Base-by-base conservation (phyloP, 352 stramenopile species). In the Phytophthora syringae region DNA sequence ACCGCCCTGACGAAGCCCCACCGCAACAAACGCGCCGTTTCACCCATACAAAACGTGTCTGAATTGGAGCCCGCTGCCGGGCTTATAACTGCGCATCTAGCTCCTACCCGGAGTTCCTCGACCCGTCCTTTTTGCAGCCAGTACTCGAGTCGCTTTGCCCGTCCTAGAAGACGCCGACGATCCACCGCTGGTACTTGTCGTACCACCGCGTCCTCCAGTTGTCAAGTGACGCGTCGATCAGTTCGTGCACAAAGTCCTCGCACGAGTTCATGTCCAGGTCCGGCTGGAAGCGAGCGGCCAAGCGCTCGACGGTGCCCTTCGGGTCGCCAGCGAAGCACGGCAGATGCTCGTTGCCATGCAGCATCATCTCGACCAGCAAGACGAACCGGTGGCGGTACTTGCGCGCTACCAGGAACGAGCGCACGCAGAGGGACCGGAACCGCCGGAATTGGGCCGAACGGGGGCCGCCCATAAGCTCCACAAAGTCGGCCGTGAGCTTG, bases 131-230 rank as follows among this genome's bases (percentile, higher is more conserved):
- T 36, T 44, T 18, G 36, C 36, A 42, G 36, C 34, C 15, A 40
- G 12, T 18, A 36, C 28, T 9, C 9, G 28, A 32, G 9, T 39
- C 12, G 32, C 37, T 43, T 21, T 21, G 39, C 36, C 57, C 32
- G 27, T 18, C 10, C 61, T 73, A 95, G 60, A 94, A 96, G 45
- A 97, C 90, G 20, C 91, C 91, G 54, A 96, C 90, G 57, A 86
- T 96, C 82, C 90, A 98, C 45, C 91, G 84, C 78, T 98, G 94
- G 70, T 98, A 98, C 67, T 95, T 88, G 74, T 98, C 94, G 79
- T 99, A 99, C 88, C 95, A 98, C 43, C 94, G 87, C 12, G 97
- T 99, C 40, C 93, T 88, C 96, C 95, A 99, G 80, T 99, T 98
- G 76, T 98, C 95, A 13, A 98, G 74, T 72, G 94, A 98, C 52